Evolutionary conservation across 805 yeast species (phyloP), one percentile per base, ranked within the genome.

Genomic region (Wickerhamomyces mucosus): DNA sequence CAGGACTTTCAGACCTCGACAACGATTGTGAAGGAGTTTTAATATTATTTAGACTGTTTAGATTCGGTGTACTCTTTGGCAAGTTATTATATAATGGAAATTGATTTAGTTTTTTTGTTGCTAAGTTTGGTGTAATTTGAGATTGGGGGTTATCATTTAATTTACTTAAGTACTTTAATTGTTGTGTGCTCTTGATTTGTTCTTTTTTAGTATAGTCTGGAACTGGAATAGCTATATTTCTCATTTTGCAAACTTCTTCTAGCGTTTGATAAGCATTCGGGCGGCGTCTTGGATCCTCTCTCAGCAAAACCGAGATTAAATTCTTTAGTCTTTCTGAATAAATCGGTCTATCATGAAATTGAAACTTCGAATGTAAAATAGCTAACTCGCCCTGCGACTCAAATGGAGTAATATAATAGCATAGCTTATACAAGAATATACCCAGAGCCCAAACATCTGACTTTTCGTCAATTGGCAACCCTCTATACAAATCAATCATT

Each of bases 391-490:
- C 78, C 13, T 65, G 64, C 27, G 61, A 59, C 52, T 82, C 94
- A 49, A 82, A 82, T 0, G 94, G 94, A 0, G 94, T 82, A 1
- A 83, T 81, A 45, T 78, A 82, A 53, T 78, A 82, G 48, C 92
- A 79, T 29, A 82, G 50, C 50, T 82, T 82, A 59, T 81, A 82
- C 21, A 82, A 53, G 40, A 81, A 78, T 18, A 81, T 72, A 10
- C 94, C 94, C 21, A 82, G 51, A 0, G 94, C 94, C 94, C 94
- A 82, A 15, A 82, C 69, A 51, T 82, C 94, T 31, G 84, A 72
- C 52, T 82, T 82, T 50, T 82, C 92, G 54, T 81, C 82, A 31
- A 82, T 75, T 10, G 89, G 79, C 35, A 69, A 67, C 4, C 83
- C 75, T 36, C 72, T 65, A 31, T 72, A 66, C 21, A 82, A 59